Evolutionary conservation across 1,284 basidiomycete species (phyloP).

Genomic region (Trichosporon asahii): DNA sequence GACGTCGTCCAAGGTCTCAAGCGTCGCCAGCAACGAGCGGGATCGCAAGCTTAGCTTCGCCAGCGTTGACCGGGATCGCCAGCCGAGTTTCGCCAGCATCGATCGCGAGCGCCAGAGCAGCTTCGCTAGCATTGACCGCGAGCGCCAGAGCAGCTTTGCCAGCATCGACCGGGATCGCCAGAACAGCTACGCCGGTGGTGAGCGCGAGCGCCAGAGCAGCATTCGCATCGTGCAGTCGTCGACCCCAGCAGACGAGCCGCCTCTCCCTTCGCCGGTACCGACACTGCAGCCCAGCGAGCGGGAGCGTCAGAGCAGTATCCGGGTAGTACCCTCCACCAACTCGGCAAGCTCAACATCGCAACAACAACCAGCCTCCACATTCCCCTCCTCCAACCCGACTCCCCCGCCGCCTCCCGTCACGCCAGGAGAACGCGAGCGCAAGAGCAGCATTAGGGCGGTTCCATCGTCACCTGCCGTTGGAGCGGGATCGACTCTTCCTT

Average conservation of each 20-base stretch:
- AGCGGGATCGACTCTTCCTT: background rate
- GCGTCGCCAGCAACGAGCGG: background rate
- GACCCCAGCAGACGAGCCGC: background rate
- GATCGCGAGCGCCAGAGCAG: background rate
- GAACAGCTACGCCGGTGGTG: background rate
- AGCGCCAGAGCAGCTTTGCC: background rate
- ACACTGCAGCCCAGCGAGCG: background rate
- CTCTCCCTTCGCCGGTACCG: background rate
- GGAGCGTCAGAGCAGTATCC: background rate
- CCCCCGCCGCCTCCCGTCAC: background rate
- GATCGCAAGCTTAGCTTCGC: background rate
- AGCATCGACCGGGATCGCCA: background rate
- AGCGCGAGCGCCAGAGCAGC: background rate
- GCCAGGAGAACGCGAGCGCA: background rate
- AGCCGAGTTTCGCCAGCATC: background rate
- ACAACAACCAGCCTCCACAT: constrained; percentile 4
- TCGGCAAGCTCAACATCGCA: background rate
- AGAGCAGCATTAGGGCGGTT: constrained; percentile 1
- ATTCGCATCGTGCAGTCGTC: background rate
- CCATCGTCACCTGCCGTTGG: background rate
- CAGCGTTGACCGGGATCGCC: background rate
- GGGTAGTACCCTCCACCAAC: background rate
- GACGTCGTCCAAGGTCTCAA: background rate
- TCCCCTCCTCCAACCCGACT: background rate
- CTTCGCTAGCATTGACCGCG: background rate